Conservation (phyloP, 352 stramenopile genomes). For the Blastocystis sp. region DNA sequence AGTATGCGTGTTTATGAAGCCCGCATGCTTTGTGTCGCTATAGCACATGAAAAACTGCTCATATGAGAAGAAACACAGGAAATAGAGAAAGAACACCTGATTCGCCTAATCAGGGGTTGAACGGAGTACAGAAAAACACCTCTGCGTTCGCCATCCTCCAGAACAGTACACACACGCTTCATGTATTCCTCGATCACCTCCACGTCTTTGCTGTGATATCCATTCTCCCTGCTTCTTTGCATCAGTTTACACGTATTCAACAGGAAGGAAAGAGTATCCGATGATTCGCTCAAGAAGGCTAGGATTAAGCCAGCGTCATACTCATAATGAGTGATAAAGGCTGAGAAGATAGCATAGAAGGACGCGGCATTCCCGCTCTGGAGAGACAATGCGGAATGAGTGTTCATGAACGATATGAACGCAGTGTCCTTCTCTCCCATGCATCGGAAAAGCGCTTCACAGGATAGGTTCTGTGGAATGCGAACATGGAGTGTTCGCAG, state of each 20-base stretch:
- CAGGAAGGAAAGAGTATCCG: not conserved
- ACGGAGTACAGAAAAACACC: not conserved
- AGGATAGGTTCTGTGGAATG: not conserved
- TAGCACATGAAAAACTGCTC: no score
- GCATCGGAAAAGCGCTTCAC: not conserved
- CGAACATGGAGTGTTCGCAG: not conserved
- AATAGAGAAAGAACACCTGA: not conserved
- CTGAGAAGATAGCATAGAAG: not conserved
- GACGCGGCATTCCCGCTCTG: not conserved
- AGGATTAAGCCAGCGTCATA: not conserved
- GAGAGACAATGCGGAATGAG: not conserved
- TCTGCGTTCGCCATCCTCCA: not conserved
- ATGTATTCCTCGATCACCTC: not conserved
- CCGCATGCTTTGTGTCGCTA: no score
- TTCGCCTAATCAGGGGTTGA: not conserved
- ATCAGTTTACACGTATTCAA: not conserved
- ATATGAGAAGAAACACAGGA: no score
- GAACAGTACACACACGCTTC: not conserved
- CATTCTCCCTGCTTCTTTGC: not conserved
- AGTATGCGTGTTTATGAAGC: no score
- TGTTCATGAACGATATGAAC: not conserved
- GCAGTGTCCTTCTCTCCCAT: not conserved
- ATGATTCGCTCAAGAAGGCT: not conserved
- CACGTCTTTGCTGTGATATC: not conserved
- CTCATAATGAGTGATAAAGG: not conserved